phyloP scores from a whole-genome alignment of 1,284 basidiomycete genomes.

The Kwoniella shivajii region DNA sequence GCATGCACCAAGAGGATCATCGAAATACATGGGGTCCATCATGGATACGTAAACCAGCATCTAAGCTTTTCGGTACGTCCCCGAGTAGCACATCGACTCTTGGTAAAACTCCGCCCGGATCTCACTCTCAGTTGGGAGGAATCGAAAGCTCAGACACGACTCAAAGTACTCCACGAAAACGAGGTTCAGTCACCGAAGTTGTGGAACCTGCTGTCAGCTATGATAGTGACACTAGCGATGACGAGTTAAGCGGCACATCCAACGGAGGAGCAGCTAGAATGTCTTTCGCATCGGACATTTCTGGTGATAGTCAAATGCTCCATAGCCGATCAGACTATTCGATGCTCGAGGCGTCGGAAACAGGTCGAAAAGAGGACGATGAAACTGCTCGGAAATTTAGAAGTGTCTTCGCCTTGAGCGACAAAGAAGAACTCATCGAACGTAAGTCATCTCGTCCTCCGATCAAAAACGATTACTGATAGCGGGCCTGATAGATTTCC shows the following conservation, averaged over 20 bases:
- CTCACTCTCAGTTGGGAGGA: not conserved
- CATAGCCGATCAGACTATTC: slow-evolving; percentile 61
- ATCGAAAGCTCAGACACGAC: not conserved
- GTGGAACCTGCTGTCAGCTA: slow-evolving; percentile 22
- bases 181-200: slow-evolving; percentile 23
- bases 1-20: slow-evolving; percentile 28
- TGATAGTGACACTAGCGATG: slow-evolving; percentile 17
- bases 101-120: slow-evolving; percentile 2
- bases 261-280: slow-evolving; percentile 12
- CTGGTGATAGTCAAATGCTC: slow-evolving; percentile 22
- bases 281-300: slow-evolving; percentile 24
- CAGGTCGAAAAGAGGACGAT: slow-evolving; percentile 31
- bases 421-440: slow-evolving; percentile 80
- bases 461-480: slow-evolving; percentile 2
- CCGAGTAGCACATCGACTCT: slow-evolving; percentile 18
- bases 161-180: slow-evolving; percentile 3
- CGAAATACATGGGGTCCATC: slow-evolving; percentile 28
- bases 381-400: slow-evolving; percentile 62
- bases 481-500: slow-evolving; percentile 65
- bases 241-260: slow-evolving; percentile 2
- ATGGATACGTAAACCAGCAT: slow-evolving; percentile 47
- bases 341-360: slow-evolving; percentile 60
- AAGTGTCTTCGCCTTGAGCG: slow-evolving; percentile 76
- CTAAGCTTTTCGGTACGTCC: slow-evolving; percentile 41
- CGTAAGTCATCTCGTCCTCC: slow-evolving; percentile 61